Evolutionary conservation across 2,329 filamentous ascomycete species (phyloP).

Genomic region (Clathrospora elynae): DNA sequence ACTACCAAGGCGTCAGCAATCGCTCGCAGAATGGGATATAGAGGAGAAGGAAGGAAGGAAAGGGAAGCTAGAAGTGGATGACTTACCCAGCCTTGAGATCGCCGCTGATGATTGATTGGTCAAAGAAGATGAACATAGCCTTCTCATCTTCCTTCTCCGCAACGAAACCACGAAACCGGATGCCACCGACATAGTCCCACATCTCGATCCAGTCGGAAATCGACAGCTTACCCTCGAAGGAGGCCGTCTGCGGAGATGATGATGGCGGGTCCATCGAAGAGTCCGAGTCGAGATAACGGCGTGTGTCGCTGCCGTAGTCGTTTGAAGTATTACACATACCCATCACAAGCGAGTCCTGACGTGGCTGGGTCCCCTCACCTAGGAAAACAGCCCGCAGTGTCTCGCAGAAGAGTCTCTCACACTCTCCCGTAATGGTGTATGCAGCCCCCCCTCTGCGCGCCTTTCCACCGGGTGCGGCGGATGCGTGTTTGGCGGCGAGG

Average conservation of each 20-base stretch:
- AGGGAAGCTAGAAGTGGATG: background rate
- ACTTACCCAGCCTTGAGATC: constrained; percentile 88
- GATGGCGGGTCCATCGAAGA: constrained; percentile 37
- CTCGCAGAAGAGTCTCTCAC: constrained; percentile 99
- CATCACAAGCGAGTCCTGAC: constrained; percentile 84
- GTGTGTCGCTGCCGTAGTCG: constrained; percentile 38
- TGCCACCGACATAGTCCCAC: constrained; percentile 84
- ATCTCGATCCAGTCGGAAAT: constrained; percentile 73
- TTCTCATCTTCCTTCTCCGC: constrained; percentile 71
- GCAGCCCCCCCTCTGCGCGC: constrained; percentile 81
- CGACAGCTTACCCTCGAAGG: constrained; percentile 27
- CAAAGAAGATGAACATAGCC: constrained; percentile 87
- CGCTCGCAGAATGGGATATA: too few relatives aligned
- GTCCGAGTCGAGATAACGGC: constrained; percentile 24
- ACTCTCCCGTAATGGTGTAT: constrained; percentile 97
- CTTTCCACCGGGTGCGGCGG: constrained; percentile 59
- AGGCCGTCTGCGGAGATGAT: constrained; percentile 37
- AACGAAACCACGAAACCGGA: constrained; percentile 85
- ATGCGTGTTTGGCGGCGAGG: constrained; percentile 74
- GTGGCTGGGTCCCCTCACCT: constrained; percentile 84
- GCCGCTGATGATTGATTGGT: constrained; percentile 70
- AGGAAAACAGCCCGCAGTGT: constrained; percentile 91
- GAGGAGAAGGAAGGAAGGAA: too few relatives aligned
- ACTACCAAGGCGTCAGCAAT: constrained; percentile 27
- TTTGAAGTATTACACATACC: constrained; percentile 62